phyloP scores from a whole-genome alignment of 148 eudicot genomes.

The Camellia granthamiana region DNA sequence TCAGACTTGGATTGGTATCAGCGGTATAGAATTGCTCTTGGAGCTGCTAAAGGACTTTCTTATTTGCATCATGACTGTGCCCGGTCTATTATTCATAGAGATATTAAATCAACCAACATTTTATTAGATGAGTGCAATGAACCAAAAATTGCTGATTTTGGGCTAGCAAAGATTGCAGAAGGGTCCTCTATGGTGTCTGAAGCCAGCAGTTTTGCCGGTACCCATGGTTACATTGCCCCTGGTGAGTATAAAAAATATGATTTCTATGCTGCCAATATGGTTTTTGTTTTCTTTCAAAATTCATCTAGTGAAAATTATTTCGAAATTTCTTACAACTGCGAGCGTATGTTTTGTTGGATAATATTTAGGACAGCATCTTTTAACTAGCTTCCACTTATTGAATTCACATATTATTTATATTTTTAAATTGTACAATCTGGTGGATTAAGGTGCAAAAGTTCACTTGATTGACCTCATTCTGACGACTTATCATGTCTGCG shows the following conservation, averaged over 20 bases:
- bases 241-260: constrained; percentile 41
- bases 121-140: constrained; percentile 71
- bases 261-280: neutral
- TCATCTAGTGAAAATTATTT: neutral
- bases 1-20: constrained; percentile 70
- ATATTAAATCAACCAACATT: constrained; percentile 83
- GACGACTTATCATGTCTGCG: too few species aligned
- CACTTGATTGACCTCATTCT: too few species aligned
- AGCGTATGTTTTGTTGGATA: too few species aligned
- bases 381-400: too few species aligned
- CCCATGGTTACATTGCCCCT: constrained; percentile 97
- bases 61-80: constrained; percentile 87
- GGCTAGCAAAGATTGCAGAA: constrained; percentile 58
- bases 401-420: too few species aligned
- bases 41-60: constrained; percentile 84
- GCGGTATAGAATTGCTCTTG: constrained; percentile 71
- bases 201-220: constrained; percentile 68
- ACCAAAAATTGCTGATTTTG: constrained; percentile 90
- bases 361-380: too few species aligned
- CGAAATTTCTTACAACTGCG: neutral
- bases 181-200: constrained; percentile 39
- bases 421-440: too few species aligned
- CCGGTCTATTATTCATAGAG: constrained; percentile 74
- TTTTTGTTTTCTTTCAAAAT: neutral
- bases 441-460: too few species aligned